phyloP scores from a whole-genome alignment of 257 asterid genomes.

The Solanum rostratum region DNA sequence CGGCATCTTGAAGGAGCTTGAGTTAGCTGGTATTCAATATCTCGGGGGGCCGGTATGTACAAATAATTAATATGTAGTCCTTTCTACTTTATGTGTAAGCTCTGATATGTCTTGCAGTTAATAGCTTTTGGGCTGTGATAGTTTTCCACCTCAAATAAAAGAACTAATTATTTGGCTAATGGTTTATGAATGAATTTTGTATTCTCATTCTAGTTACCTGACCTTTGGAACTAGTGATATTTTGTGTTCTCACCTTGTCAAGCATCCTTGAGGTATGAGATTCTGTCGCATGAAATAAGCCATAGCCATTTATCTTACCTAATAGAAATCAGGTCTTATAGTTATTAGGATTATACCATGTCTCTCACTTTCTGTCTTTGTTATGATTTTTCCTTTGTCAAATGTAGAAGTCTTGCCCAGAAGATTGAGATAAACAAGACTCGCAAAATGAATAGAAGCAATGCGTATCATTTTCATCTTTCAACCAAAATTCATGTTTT shows the following conservation, averaged over 20 bases:
- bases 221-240: background rate
- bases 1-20: slow-evolving; percentile 91
- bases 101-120: background rate
- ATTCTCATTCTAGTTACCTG: background rate
- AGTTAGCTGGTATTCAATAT: slow-evolving; percentile 73
- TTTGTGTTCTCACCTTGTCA: background rate
- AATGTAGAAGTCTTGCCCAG: background rate
- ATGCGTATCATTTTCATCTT: background rate
- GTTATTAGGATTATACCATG: background rate
- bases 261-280: background rate
- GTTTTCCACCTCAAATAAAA: background rate
- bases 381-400: background rate
- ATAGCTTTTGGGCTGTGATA: background rate
- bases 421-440: background rate
- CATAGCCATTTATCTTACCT: too few relatives aligned
- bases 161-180: background rate
- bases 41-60: slow-evolving; percentile 87
- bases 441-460: background rate
- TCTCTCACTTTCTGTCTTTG: background rate
- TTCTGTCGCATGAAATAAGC: background rate
- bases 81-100: background rate
- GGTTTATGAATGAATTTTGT: background rate
- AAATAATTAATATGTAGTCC: background rate
- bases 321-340: too few relatives aligned
- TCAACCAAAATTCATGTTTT: background rate